Evolutionary conservation across 768 basidiomycete genomes (phyloP).

Genomic region (Russula virescens): DNA sequence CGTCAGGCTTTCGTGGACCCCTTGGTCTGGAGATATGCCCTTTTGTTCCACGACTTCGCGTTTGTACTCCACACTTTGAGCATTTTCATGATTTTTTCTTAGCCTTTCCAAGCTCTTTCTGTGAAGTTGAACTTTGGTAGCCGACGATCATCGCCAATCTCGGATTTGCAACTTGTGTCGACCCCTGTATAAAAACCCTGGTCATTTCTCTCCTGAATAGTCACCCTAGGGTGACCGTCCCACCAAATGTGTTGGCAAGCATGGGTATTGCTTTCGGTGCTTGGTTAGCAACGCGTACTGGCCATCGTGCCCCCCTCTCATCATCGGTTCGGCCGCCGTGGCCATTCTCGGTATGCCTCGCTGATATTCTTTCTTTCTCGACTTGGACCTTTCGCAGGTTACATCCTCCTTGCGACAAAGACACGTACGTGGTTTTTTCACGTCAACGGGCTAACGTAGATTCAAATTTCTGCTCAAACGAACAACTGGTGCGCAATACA

Average conservation of each 20-base stretch:
- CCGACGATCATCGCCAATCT: slow-evolving; percentile 55
- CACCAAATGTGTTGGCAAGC: slow-evolving; percentile 49
- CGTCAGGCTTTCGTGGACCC: slow-evolving; percentile 52
- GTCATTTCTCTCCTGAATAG: not conserved
- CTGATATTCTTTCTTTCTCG: too few relatives aligned
- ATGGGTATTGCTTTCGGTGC: slow-evolving; percentile 46
- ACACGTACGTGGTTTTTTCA: slow-evolving; percentile 34
- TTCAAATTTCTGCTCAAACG: not conserved
- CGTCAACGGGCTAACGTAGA: not conserved
- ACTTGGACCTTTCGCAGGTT: slow-evolving; percentile 35
- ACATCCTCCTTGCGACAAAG: slow-evolving; percentile 46
- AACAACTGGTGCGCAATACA: slow-evolving; percentile 49
- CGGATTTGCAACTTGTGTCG: slow-evolving; percentile 47
- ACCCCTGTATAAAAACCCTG: not conserved
- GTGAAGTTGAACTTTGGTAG: slow-evolving; percentile 26
- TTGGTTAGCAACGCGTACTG: slow-evolving; percentile 44
- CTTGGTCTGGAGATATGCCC: slow-evolving; percentile 53
- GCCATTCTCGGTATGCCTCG: slow-evolving; percentile 48
- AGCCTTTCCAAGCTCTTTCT: not conserved
- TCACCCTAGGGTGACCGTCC: slow-evolving; percentile 47
- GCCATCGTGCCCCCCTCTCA: slow-evolving; percentile 47
- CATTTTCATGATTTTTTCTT: slow-evolving; percentile 43
- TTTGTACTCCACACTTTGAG: slow-evolving; percentile 54
- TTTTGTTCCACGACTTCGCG: slow-evolving; percentile 57
- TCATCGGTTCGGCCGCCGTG: slow-evolving; percentile 43